Evolutionary conservation across 176 grass and related monocot species (phyloP), one percentile per base, ranked within the genome.

Genomic region (Oryza rufipogon): DNA sequence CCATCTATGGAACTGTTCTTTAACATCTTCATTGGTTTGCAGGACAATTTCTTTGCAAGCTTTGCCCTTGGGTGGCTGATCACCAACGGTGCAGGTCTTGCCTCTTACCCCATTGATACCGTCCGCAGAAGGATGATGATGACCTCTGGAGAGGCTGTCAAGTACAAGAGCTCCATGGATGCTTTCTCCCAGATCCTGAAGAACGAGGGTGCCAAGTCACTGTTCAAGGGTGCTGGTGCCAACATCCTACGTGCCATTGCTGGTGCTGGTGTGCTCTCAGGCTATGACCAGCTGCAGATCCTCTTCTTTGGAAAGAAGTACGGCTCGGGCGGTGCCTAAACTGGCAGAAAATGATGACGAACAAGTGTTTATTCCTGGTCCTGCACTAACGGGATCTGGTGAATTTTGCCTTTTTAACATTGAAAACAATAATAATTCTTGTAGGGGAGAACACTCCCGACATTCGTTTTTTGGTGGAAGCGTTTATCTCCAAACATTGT

Each of bases 61-160:
- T 98, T 98, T 4, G 91, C 80, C 1, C 83, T 98, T 22, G 95
- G 92, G 84, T 98, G 92, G 92, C 66, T 98, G 54, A 91, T 98
- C 82, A 98, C 95, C 49, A 98, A 88, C 0, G 95, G 95, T 45
- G 95, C 95, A 1, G 95, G 95, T 71, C 91, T 98, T 54, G 95
- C 95, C 30, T 98, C 95, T 9, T 98, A 98, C 84, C 95, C 95
- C 30, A 88, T 95, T 33, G 95, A 98, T 65, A 98, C 95, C 0
- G 92, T 98, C 85, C 93, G 95, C 46, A 98, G 95, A 93, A 85
- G 95, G 67, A 98, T 98, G 95, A 98, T 98, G 95, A 98, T 98
- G 95, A 98, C 95, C 7, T 98, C 95, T 11, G 95, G 95, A 63
- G 95, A 95, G 54, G 91, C 91, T 0, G 95, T 98, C 49, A 95